Evolutionary conservation across 805 yeast species (phyloP), one percentile per base, ranked within the genome.

Genomic region (Yamadazyma scolyti): DNA sequence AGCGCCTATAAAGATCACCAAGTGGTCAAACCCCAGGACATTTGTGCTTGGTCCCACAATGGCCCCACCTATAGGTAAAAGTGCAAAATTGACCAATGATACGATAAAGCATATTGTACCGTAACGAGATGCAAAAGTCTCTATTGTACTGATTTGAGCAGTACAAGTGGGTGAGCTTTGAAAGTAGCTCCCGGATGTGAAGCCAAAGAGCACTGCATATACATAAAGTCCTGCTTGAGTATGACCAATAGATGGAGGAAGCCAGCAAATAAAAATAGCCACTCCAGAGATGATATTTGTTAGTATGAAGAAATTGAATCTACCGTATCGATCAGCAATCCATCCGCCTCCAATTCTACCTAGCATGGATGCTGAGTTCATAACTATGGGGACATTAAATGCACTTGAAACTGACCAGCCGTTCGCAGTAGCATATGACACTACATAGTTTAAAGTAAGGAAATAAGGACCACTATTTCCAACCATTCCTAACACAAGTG

Each of bases 401-500:
- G 56, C 34, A 9, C 27, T 17, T 3, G 33, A 20, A 5, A 37
- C 35, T 10, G 39, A 14, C 33, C 33, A 37, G 2, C 55, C 57
- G 27, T 38, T 36, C 4, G 48, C 42, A 14, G 48, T 40, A 2
- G 53, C 52, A 29, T 52, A 53, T 1, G 52, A 42, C 2, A 51
- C 42, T 17, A 53, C 25, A 31, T 45, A 46, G 8, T 51, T 44
- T 22, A 44, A 25, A 5, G 55, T 36, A 15, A 51, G 36, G 30
- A 47, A 38, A 33, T 48, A 48, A 9, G 55, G 53, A 23, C 46
- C 38, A 12, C 56, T 51, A 33, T 51, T 51, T 9, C 50, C 52
- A 15, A 51, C 31, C 21, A 48, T 34, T 13, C 45, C 48, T 10
- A 45, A 13, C 14, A 49, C 47, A 23, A 51, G 33, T 17, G 38